Percentiles rank a stretch among this genome's conserved stretches.
Conservation (phyloP, 495 filamentous ascomycete species). For the Tuber magnatum region DNA sequence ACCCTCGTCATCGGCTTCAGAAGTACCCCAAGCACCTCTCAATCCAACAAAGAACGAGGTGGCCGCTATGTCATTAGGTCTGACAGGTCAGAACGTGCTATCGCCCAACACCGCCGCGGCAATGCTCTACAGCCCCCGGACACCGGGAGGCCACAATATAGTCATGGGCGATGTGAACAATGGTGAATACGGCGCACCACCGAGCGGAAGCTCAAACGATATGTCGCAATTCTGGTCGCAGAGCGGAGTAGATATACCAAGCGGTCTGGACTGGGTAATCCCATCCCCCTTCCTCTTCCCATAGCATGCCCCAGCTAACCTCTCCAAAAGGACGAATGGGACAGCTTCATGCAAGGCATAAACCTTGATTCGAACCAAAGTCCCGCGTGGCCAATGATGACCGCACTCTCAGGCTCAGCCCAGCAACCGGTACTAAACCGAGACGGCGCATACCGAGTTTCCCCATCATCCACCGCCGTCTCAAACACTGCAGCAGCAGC, state of each 20-base stretch:
- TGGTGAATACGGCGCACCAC: conserved; percentile 16
- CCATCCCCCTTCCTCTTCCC: neutral
- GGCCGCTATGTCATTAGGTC: conserved; percentile 31
- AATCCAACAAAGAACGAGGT: conserved; percentile 27
- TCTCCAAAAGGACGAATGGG: conserved; percentile 37
- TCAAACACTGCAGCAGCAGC: conserved; percentile 9
- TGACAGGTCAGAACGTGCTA: conserved; percentile 28
- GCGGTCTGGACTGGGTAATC: conserved; percentile 28
- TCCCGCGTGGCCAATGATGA: conserved; percentile 25
- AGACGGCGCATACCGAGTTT: neutral
- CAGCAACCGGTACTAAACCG: neutral
- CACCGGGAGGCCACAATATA: conserved; percentile 29
- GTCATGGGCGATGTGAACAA: conserved; percentile 25
- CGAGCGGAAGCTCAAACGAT: conserved; percentile 9
- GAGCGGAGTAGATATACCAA: conserved; percentile 23
- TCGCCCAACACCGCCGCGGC: conserved; percentile 27
- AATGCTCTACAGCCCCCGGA: conserved; percentile 23
- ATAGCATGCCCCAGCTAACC: conserved; percentile 11
- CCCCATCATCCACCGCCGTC: neutral
- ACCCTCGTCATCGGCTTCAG: conserved; percentile 22
- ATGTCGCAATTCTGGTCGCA: conserved; percentile 16
- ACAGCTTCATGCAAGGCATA: conserved; percentile 40
- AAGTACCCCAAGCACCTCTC: conserved; percentile 7
- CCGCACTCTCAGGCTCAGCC: conserved; percentile 8
- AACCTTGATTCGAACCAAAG: conserved; percentile 33